Base-by-base conservation (phyloP, 768 basidiomycete genomes). In the Phanerochaete sordida region DNA sequence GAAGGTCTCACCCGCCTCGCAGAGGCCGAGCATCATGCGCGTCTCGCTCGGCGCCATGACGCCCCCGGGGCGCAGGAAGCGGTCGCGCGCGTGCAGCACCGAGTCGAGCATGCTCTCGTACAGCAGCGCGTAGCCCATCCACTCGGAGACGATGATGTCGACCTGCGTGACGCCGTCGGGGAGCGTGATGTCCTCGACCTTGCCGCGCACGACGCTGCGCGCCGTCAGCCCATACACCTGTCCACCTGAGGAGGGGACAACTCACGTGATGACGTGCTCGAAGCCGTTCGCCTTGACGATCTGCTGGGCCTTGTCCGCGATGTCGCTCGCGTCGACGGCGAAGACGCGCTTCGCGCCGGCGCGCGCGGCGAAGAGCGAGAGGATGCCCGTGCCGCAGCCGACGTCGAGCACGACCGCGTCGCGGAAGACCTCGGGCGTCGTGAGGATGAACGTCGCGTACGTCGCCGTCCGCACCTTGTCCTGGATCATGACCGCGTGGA, bases 41-140 rank as follows among this genome's bases (percentile, higher is more conserved):
- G 87, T 91, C 65, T 98, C 93, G 64, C 89, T 93, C 0, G 96
- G 95, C 0, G 90, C 93, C 87, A 98, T 88, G 26, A 97, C 75
- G 1, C 95, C 94, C 0, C 70, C 74, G 0, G 87, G 83, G 50
- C 78, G 77, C 31, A 98, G 79, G 75, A 93, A 98, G 23, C 88
- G 82, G 72, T 98, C 94, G 19, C 96, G 82, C 0, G 96, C 96
- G 62, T 78, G 75, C 21, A 99, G 77, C 19, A 99, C 96, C 1
- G 95, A 96, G 72, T 98, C 96, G 33, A 98, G 83, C 96, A 99
- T 98, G 45, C 90, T 92, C 74, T 99, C 96, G 73, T 98, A 98
- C 23, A 98, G 81, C 24, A 93, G 77, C 0, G 87, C 88, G 68
- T 93, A 93, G 16, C 87, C 94, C 96, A 98, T 98, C 96, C 96